A percentile compares a stretch with the other conserved stretches of the same genome.
These are phyloP conservation scores for Trapa bicornis DNA, from an alignment of 345 rosid genomes.

Conservation along the genomic window DNA sequence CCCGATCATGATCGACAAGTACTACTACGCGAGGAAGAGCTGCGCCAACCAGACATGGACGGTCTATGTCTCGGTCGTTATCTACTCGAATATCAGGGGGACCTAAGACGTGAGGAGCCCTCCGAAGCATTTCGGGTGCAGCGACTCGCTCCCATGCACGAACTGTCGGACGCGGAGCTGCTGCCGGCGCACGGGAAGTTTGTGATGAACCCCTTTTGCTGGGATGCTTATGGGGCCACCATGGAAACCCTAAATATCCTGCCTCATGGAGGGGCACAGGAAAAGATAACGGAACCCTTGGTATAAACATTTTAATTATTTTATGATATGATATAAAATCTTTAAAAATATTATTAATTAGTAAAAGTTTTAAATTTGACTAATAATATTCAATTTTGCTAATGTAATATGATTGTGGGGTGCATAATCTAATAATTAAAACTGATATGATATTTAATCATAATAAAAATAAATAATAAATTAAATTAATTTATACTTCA, in stretches of 20 bases:
- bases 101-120: conserved; percentile 76
- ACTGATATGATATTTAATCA: no score
- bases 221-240: conserved; percentile 72
- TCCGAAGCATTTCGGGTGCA: conserved; percentile 81
- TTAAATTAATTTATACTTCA: no score
- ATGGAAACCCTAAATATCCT: conserved; percentile 25
- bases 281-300: conserved; percentile 10
- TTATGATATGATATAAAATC: no score
- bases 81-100: conserved; percentile 65
- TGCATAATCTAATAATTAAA: no score
- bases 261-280: conserved; percentile 24
- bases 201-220: conserved; percentile 59
- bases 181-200: conserved; percentile 63
- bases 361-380: no score
- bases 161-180: conserved; percentile 66
- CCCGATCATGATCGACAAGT: conserved; percentile 85
- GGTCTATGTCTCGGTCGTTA: conserved; percentile 53
- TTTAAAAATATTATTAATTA: no score
- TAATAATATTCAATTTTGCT: no score
- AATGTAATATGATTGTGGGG: no score
- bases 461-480: no score
- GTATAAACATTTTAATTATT: neutral
- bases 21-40: conserved; percentile 58
- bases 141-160: conserved; percentile 78
- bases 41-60: conserved; percentile 76